These are phyloP conservation scores for Fusarium domesticum DNA, from an alignment of 2,329 filamentous ascomycete species.

Conservation along the genomic window DNA sequence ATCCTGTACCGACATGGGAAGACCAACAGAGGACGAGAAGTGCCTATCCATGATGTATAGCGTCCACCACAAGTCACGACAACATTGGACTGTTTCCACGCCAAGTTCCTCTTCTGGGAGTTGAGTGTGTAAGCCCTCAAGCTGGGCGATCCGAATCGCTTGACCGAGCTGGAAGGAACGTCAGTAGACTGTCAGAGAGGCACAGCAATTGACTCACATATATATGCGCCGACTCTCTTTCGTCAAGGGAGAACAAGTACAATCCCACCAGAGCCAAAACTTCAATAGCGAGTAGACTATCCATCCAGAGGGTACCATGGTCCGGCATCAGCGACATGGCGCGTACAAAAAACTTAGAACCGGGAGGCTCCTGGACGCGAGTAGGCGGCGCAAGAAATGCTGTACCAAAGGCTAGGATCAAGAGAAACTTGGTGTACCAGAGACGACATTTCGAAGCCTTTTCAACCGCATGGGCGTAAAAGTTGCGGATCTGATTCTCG, in stretches of 20 bases:
- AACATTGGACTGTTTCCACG: slow-evolving; percentile 30
- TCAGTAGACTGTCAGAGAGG: background rate
- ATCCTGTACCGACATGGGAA: slow-evolving; percentile 39
- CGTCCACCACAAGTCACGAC: slow-evolving; percentile 41
- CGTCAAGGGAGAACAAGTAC: slow-evolving; percentile 39
- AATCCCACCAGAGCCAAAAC: slow-evolving; percentile 35
- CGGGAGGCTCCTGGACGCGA: slow-evolving; percentile 33
- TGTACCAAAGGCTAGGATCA: slow-evolving; percentile 43
- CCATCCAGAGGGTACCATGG: slow-evolving; percentile 33
- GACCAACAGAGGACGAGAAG: slow-evolving; percentile 38
- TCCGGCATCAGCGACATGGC: slow-evolving; percentile 39
- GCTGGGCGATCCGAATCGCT: slow-evolving; percentile 40
- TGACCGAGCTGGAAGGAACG: slow-evolving; percentile 33
- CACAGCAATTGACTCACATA: slow-evolving; percentile 16
- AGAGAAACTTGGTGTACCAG: slow-evolving; percentile 51
- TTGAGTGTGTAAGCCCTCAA: slow-evolving; percentile 41
- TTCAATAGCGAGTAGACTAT: slow-evolving; percentile 38
- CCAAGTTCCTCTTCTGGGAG: slow-evolving; percentile 38
- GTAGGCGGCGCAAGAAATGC: slow-evolving; percentile 23
- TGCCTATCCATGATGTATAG: slow-evolving; percentile 41
- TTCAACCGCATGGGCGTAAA: slow-evolving; percentile 20
- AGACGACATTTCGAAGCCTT: slow-evolving; percentile 28
- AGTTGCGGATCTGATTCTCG: slow-evolving; percentile 24
- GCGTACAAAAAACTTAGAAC: slow-evolving; percentile 32
- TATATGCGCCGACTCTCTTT: slow-evolving; percentile 34